Base-by-base conservation (phyloP, 2,329 filamentous ascomycete genomes). In the Amphichorda felina region DNA sequence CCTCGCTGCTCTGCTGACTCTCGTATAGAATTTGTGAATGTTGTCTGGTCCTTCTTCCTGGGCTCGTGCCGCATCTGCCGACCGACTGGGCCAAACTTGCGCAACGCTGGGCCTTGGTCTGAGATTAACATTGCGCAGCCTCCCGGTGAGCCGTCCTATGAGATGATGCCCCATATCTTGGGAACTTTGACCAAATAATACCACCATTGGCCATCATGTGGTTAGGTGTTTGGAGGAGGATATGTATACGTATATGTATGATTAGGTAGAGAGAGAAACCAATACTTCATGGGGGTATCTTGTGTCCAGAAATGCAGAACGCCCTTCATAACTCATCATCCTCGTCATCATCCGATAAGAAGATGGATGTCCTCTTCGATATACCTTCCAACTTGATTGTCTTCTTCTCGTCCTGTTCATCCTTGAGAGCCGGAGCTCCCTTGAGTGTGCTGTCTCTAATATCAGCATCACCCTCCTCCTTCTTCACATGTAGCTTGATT, bases 41-140 rank as follows among this genome's bases (percentile, higher is more conserved):
- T 73, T 8, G 53, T 69, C 39, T 75, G 72, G 71, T 66, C 68
- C 2, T 51, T 55, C 18, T 49, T 66, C 30, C 47, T 75, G 27
- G 69, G 68, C 2, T 70, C 68, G 4, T 75, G 72, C 40, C 49
- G 66, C 30, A 50, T 75, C 10, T 62, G 61, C 36, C 60, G 69
- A 8, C 56, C 63, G 30, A 76, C 71, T 0, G 59, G 53, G 18
- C 56, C 56, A 38, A 61, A 49, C 16, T 49, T 75, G n/a, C 55
- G 53, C 19, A 56, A 63, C 25, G 68, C 64, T 8, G 72, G 70
- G 0, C 51, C 59, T 0, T 76, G 72, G 69, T 51, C 57, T 5
- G 54, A 57, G 6, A 47, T 73, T 8, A 68, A 75, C 40, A 44
- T 75, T 5, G 55, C 41, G 0, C 58, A 58, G 37, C 61, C 62